These are phyloP conservation scores for Cucumis sativus DNA, from an alignment of 306 rosid genomes.

Conservation along the genomic window DNA sequence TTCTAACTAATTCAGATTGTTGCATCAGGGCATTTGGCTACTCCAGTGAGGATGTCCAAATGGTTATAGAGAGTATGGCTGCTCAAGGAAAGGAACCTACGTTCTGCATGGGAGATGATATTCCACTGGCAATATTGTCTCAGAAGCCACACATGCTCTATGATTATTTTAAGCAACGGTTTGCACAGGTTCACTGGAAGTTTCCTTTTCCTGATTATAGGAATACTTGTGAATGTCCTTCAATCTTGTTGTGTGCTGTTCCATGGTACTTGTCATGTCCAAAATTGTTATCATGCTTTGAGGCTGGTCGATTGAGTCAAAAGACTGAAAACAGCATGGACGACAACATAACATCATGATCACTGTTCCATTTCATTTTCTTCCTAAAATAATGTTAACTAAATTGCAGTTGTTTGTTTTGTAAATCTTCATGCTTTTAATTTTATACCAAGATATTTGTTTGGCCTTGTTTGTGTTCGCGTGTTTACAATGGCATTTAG, in stretches of 20 bases:
- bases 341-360: neutral
- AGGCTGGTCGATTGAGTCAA: neutral
- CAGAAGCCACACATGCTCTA: conserved; percentile 89
- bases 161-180: conserved; percentile 94
- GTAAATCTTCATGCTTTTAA: neutral
- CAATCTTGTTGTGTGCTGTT: neutral
- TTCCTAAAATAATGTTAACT: neutral
- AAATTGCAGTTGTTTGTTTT: neutral
- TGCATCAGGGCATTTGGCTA: conserved; percentile 93
- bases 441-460: neutral
- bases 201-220: neutral
- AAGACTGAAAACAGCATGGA: neutral
- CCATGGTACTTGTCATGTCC: neutral
- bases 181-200: conserved; percentile 69
- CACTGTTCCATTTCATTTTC: neutral
- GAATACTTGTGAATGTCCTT: neutral
- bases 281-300: neutral
- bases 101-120: conserved; percentile 98
- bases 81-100: conserved; percentile 99
- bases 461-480: neutral
- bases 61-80: conserved; percentile 95
- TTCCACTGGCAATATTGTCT: conserved; percentile 81
- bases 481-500: neutral
- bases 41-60: conserved; percentile 97
- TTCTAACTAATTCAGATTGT: conserved; percentile 22